phyloP scores from a whole-genome alignment of 164 flowering plant species.

The Umbellularia californica region DNA sequence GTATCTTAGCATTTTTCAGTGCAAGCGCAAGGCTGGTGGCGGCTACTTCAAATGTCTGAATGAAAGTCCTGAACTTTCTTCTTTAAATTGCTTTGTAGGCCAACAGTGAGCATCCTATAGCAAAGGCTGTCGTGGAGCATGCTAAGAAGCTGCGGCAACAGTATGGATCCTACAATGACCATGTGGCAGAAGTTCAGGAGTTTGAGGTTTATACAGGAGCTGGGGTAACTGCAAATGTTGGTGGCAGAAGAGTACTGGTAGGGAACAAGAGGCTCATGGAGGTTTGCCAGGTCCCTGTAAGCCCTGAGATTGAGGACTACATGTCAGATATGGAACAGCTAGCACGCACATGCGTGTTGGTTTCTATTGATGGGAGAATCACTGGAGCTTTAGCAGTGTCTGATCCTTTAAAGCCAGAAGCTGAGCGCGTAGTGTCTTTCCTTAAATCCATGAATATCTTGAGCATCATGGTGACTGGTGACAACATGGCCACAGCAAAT shows the following conservation, averaged over 20 bases:
- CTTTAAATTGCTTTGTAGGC: slow-evolving; percentile 33
- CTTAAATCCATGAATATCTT: slow-evolving; percentile 70
- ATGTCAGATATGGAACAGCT: slow-evolving; percentile 58
- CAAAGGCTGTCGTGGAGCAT: slow-evolving; percentile 77
- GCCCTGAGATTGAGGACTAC: slow-evolving; percentile 50
- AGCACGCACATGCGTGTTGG: slow-evolving; percentile 80
- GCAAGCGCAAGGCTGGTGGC: too few species aligned
- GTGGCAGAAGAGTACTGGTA: slow-evolving; percentile 52
- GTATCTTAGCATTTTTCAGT: too few species aligned
- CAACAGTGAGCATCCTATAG: slow-evolving; percentile 95
- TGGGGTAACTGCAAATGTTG: slow-evolving; percentile 74
- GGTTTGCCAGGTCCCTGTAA: slow-evolving; percentile 36
- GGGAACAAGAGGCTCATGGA: slow-evolving; percentile 89
- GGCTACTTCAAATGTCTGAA: not conserved
- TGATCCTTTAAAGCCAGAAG: slow-evolving; percentile 93
- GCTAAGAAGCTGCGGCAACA: slow-evolving; percentile 56
- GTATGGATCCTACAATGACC: slow-evolving; percentile 34
- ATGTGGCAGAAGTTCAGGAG: slow-evolving; percentile 45
- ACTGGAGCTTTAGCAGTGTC: slow-evolving; percentile 84
- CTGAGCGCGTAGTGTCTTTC: slow-evolving; percentile 57
- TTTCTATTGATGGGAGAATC: slow-evolving; percentile 60
- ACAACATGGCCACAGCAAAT: slow-evolving; percentile 82
- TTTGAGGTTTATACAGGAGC: slow-evolving; percentile 87
- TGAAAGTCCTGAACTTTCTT: not conserved
- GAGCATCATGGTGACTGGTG: slow-evolving; percentile 91